Evolutionary conservation across 768 basidiomycete species (phyloP).

Genomic region (Cyclocybe aegerita): DNA sequence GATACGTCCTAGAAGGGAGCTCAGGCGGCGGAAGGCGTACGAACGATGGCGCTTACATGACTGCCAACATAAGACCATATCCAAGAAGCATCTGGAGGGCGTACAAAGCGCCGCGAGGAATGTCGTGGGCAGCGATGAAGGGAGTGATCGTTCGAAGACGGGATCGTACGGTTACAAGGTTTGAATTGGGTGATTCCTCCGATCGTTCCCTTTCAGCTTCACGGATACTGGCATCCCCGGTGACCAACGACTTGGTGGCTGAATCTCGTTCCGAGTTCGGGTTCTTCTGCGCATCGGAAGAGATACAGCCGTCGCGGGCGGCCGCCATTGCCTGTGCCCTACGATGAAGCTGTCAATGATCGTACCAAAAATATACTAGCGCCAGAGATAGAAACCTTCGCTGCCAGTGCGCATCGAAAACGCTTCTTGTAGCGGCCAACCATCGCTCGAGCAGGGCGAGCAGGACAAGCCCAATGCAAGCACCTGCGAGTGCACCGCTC

Average conservation of each 20-base stretch:
- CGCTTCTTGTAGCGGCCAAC: constrained; percentile 54
- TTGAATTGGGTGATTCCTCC: background rate
- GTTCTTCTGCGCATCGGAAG: background rate
- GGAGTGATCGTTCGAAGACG: constrained; percentile 48
- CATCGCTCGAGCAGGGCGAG: constrained; percentile 73
- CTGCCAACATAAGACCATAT: constrained; percentile 77
- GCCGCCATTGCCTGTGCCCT: constrained; percentile 18
- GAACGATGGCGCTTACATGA: constrained; percentile 56
- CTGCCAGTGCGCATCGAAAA: constrained; percentile 58
- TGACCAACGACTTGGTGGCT: background rate
- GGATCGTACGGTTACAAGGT: constrained; percentile 5
- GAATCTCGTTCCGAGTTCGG: background rate
- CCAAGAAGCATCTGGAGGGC: constrained; percentile 59
- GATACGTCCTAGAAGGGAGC: constrained; percentile 67
- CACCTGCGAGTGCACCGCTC: constrained; percentile 68
- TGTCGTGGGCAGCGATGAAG: constrained; percentile 66
- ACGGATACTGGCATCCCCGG: background rate
- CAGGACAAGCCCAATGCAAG: constrained; percentile 68
- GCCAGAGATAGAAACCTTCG: constrained; percentile 41
- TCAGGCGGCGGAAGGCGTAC: constrained; percentile 1
- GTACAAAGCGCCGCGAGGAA: constrained; percentile 67
- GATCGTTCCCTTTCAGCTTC: too few species aligned
- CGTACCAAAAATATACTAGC: background rate
- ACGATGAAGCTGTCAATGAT: constrained; percentile 1
- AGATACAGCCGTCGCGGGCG: constrained; percentile 10